Evolutionary conservation across 805 yeast species (phyloP).

Genomic region (Kodamaea restingae): DNA sequence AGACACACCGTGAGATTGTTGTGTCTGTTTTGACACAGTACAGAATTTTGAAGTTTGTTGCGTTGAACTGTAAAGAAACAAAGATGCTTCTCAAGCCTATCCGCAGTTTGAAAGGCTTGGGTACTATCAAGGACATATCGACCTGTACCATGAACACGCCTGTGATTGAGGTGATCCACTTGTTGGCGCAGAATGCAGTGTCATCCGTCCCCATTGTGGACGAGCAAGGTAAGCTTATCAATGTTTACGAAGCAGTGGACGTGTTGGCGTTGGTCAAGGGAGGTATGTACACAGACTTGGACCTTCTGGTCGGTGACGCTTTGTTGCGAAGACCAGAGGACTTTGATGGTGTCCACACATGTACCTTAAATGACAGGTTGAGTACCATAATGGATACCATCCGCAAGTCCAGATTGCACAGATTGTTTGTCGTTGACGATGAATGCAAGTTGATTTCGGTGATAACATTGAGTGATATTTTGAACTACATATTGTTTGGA

Average conservation of each 20-base stretch:
- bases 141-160: slow-evolving; percentile 89
- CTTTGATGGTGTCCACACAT: slow-evolving; percentile 96
- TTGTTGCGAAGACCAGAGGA: slow-evolving; percentile 90
- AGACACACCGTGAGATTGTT: slow-evolving; percentile 87
- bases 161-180: slow-evolving; percentile 86
- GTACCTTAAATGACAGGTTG: slow-evolving; percentile 80
- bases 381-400: slow-evolving; percentile 91
- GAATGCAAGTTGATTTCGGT: slow-evolving; percentile 75
- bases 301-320: slow-evolving; percentile 93
- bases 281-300: slow-evolving; percentile 86
- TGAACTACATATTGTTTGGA: slow-evolving; percentile 74
- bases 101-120: slow-evolving; percentile 62
- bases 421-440: slow-evolving; percentile 90
- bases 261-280: slow-evolving; percentile 90
- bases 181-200: slow-evolving; percentile 73
- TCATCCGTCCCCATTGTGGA: slow-evolving; percentile 93
- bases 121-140: slow-evolving; percentile 50
- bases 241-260: slow-evolving; percentile 95
- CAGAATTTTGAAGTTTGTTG: slow-evolving; percentile 90
- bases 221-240: slow-evolving; percentile 60
- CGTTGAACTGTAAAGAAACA: slow-evolving; percentile 93
- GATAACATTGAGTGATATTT: slow-evolving; percentile 85
- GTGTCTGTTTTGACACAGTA: slow-evolving; percentile 95
- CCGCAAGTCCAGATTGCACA: slow-evolving; percentile 82
- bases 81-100: slow-evolving; percentile 76